Evolutionary conservation across 148 eudicot species (phyloP).

Genomic region (Rhododendron kiyosumense): DNA sequence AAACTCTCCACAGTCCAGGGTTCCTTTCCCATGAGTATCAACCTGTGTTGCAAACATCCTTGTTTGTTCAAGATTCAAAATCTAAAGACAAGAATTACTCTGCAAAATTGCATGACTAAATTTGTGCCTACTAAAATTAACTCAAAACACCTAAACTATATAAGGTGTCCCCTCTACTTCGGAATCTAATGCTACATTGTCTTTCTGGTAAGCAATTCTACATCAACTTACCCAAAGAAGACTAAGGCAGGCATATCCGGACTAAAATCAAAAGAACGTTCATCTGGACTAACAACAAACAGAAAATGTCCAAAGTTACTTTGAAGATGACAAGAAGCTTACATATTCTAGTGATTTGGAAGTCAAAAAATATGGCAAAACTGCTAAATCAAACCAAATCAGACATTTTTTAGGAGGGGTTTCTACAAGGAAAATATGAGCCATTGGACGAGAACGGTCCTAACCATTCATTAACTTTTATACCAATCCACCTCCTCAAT

Average conservation of each 20-base stretch:
- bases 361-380: not conserved
- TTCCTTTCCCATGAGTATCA: slow-evolving; percentile 75
- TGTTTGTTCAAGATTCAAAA: slow-evolving; percentile 3
- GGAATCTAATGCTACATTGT: not conserved
- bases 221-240: not conserved
- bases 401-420: not conserved
- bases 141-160: not conserved
- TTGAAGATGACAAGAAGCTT: not conserved
- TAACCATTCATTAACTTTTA: not conserved
- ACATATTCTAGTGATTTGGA: not conserved
- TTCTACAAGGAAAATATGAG: not conserved
- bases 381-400: not conserved
- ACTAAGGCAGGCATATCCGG: not conserved
- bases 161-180: not conserved
- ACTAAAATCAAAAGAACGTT: not conserved
- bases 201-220: not conserved
- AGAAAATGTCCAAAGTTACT: not conserved
- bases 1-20: slow-evolving; percentile 83
- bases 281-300: not conserved
- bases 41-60: slow-evolving; percentile 39
- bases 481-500: too few species aligned
- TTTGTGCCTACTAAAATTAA: not conserved
- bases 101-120: not conserved
- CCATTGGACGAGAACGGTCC: not conserved
- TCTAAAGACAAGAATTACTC: not conserved